phyloP scores from a whole-genome alignment of 129 eudicot species.

The Pittosporum tobira region DNA sequence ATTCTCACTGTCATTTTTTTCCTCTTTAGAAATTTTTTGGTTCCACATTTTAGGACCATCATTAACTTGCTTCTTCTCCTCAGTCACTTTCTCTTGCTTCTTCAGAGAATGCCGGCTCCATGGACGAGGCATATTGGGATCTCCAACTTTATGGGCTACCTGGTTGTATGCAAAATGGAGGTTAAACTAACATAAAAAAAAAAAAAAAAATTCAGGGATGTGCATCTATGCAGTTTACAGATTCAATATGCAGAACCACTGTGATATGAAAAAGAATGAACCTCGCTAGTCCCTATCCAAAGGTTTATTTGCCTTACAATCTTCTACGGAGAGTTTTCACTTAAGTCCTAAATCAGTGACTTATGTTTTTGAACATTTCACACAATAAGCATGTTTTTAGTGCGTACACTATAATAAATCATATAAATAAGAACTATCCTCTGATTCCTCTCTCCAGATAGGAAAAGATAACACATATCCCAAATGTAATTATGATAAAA shows the following conservation, averaged over 20 bases:
- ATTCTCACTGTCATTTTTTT: constrained; percentile 25
- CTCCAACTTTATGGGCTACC: constrained; percentile 83
- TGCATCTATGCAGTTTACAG: background rate
- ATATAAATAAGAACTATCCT: too few relatives aligned
- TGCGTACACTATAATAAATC: too few relatives aligned
- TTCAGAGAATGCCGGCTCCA: constrained; percentile 76
- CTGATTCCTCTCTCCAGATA: too few relatives aligned
- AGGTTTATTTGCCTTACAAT: too few relatives aligned
- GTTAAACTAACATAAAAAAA: constrained; percentile 4
- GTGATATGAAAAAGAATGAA: background rate
- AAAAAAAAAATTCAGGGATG: too few relatives aligned
- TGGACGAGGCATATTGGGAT: constrained; percentile 70
- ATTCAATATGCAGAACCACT: background rate
- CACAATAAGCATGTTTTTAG: too few relatives aligned
- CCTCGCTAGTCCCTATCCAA: too few relatives aligned
- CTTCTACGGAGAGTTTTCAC: too few relatives aligned
- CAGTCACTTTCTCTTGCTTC: constrained; percentile 41
- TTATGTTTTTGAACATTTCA: too few relatives aligned
- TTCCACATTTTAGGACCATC: constrained; percentile 16
- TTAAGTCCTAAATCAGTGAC: too few relatives aligned
- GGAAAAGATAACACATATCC: too few relatives aligned
- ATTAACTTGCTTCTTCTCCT: constrained; percentile 32
- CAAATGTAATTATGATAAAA: too few relatives aligned
- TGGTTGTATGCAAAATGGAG: constrained; percentile 22
- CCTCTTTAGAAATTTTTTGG: constrained; percentile 10